A percentile compares a stretch with the other conserved stretches of the same genome.
phyloP scores from a whole-genome alignment of 2,329 filamentous ascomycete species.

The Sporothrix pallida region DNA sequence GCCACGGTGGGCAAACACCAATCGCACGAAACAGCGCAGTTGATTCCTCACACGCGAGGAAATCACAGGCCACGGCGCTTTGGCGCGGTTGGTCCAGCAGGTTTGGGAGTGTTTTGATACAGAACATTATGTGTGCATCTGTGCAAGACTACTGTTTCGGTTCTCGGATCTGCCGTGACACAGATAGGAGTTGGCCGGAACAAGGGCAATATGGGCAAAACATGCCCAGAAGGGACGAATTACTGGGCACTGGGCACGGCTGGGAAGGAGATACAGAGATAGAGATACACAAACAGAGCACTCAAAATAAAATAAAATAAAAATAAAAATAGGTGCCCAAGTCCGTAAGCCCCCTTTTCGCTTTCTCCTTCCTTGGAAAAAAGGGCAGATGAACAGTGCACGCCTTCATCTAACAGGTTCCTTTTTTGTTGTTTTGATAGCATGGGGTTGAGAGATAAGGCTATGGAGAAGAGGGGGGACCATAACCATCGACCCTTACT shows the following conservation, averaged over 20 bases:
- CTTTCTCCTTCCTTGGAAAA: background rate
- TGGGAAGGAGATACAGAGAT: background rate
- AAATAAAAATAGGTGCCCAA: background rate
- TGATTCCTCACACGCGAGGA: background rate
- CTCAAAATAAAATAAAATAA: background rate
- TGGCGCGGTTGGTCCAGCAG: constrained; percentile 13
- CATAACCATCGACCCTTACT: background rate
- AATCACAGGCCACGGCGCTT: background rate
- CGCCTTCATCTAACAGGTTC: background rate
- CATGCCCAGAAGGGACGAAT: background rate
- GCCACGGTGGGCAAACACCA: constrained; percentile 13
- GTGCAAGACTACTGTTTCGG: background rate
- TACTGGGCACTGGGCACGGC: background rate
- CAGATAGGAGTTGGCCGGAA: constrained; percentile 26
- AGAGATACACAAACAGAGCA: background rate
- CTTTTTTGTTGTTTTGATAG: constrained; percentile 1
- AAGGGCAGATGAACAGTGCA: constrained; percentile 6
- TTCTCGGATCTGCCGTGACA: background rate
- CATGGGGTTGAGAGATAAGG: constrained; percentile 17
- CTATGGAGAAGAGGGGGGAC: background rate
- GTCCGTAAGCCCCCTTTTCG: constrained; percentile 23
- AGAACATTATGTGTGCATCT: no score
- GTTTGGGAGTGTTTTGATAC: no score
- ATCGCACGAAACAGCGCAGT: constrained; percentile 12
- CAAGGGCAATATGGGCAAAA: background rate